Evolutionary conservation across 1,284 basidiomycete genomes (phyloP).

Genomic region (Trichosporon inkin): DNA sequence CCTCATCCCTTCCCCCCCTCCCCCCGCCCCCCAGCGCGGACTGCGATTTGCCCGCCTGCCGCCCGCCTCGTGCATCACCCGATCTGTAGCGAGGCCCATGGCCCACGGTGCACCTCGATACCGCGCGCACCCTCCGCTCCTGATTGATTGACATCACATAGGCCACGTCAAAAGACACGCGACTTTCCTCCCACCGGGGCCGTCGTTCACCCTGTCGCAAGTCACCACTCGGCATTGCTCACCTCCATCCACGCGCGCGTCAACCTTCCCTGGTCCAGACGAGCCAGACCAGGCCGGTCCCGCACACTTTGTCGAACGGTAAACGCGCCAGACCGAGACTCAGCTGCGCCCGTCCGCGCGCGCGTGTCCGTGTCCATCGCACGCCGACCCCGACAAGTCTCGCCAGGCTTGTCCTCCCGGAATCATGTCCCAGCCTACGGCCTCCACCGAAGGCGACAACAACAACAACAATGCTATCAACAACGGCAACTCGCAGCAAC

Average conservation of each 20-base stretch:
- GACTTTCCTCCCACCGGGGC: not conserved
- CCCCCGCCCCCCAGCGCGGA: too few relatives aligned
- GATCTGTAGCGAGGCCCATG: too few relatives aligned
- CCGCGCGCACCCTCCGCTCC: too few relatives aligned
- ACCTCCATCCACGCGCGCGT: conserved; percentile 6
- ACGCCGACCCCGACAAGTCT: not conserved
- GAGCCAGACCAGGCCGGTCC: not conserved
- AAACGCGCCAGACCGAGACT: not conserved
- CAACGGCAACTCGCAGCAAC: conserved; percentile 6
- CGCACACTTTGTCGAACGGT: not conserved
- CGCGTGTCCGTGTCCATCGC: conserved; percentile 5
- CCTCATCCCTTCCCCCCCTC: too few relatives aligned
- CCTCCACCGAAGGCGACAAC: conserved; percentile 13
- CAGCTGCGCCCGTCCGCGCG: conserved; percentile 1
- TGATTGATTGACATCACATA: too few relatives aligned
- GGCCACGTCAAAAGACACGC: conserved; percentile 1
- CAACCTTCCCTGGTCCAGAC: conserved; percentile 2
- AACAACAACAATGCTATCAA: conserved; percentile 8
- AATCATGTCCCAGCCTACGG: conserved; percentile 11
- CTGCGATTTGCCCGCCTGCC: too few relatives aligned
- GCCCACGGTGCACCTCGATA: too few relatives aligned
- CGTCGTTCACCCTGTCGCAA: not conserved
- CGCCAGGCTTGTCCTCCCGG: not conserved
- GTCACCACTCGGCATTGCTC: not conserved
- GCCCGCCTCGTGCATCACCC: too few relatives aligned